Percentiles rank a stretch among this genome's conserved stretches.
Evolutionary conservation across 345 rosid species (phyloP).

Genomic region (Melaleuca quinquenervia): DNA sequence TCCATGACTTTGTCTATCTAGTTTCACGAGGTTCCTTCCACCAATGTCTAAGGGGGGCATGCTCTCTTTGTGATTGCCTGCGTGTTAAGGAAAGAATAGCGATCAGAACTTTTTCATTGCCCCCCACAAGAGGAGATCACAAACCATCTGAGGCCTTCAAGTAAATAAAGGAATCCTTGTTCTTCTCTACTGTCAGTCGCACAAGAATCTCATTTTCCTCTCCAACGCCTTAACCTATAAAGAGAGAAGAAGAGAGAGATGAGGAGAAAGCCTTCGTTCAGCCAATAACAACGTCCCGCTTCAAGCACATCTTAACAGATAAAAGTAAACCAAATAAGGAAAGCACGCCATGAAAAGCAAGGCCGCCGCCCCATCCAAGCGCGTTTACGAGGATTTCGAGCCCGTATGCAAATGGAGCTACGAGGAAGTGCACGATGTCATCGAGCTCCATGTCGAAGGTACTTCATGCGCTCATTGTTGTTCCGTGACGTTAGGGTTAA

Average conservation of each 20-base stretch:
- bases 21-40: neutral
- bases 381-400: neutral
- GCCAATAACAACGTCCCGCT: neutral
- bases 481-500: neutral
- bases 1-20: neutral
- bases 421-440: neutral
- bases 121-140: neutral
- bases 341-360: neutral
- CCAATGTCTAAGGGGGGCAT: neutral
- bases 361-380: neutral
- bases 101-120: neutral
- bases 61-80: neutral
- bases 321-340: neutral
- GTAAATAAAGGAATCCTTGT: neutral
- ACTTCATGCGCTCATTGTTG: neutral
- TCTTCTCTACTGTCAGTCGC: neutral
- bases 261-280: neutral
- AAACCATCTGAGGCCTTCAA: neutral
- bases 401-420: neutral
- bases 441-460: slow-evolving; percentile 1
- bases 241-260: neutral
- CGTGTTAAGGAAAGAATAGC: neutral
- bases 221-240: neutral
- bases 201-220: neutral
- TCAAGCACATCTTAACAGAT: neutral